Conservation (phyloP, 345 rosid genomes). For the Garcia nutans region DNA sequence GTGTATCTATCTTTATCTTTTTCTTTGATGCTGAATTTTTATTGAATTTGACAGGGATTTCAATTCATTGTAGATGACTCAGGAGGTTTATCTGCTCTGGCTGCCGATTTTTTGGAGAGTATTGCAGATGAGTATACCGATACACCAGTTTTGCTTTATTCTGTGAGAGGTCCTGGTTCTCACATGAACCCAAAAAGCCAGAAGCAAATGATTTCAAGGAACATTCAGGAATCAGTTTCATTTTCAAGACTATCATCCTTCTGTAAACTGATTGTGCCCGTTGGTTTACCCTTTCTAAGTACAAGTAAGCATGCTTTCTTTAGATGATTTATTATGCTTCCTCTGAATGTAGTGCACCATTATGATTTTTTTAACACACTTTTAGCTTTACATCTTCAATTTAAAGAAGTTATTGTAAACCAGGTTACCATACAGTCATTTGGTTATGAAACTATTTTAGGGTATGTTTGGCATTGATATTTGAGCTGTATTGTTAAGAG, state of each 20-base stretch:
- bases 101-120: constrained; percentile 73
- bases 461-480: too few species aligned
- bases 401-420: constrained; percentile 5
- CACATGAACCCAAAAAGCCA: constrained; percentile 42
- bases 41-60: constrained; percentile 59
- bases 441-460: background rate
- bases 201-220: constrained; percentile 50
- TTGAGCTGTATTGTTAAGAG: too few species aligned
- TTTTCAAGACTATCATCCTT: constrained; percentile 69
- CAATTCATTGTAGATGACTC: constrained; percentile 86
- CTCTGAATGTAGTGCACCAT: background rate
- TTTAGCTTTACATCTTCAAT: background rate
- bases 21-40: constrained; percentile 19
- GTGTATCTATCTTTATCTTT: background rate
- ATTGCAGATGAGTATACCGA: constrained; percentile 79
- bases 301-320: constrained; percentile 49
- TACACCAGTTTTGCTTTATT: constrained; percentile 68
- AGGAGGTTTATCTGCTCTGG: constrained; percentile 83
- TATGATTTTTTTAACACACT: background rate
- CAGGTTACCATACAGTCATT: background rate
- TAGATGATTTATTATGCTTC: constrained; percentile 5
- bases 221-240: constrained; percentile 80
- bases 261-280: constrained; percentile 70
- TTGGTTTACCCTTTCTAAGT: constrained; percentile 74
- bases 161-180: constrained; percentile 56